Conservation (phyloP, 2,329 filamentous ascomycete genomes). For the Atkinsonella hypoxylon region DNA sequence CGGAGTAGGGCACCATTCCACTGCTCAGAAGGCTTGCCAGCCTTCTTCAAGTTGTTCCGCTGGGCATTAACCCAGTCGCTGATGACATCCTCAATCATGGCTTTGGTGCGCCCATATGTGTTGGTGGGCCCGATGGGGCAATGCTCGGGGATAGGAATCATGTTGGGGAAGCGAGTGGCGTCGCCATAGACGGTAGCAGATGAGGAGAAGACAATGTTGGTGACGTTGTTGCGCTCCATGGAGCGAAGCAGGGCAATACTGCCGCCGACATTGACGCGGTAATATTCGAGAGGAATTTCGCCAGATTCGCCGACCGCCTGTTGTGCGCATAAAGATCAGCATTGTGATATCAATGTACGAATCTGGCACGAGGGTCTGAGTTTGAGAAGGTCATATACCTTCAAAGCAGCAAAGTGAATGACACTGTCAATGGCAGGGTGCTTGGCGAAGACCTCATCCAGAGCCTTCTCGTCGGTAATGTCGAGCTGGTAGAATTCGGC, state of each 20-base stretch:
- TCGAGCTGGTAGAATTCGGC: conserved; percentile 78
- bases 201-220: conserved; percentile 97
- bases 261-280: conserved; percentile 90
- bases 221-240: conserved; percentile 83
- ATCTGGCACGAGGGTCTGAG: neutral
- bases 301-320: conserved; percentile 91
- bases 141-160: conserved; percentile 97
- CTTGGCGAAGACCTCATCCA: conserved; percentile 79
- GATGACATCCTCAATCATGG: conserved; percentile 82
- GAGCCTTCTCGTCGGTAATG: conserved; percentile 70
- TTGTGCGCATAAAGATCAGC: neutral
- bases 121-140: conserved; percentile 96
- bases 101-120: conserved; percentile 95
- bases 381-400: conserved; percentile 41
- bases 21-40: conserved; percentile 61
- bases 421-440: conserved; percentile 94
- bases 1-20: conserved; percentile 91
- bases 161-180: conserved; percentile 87
- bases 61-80: conserved; percentile 82
- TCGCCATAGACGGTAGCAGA: conserved; percentile 98
- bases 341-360: no score
- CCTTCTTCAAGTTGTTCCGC: conserved; percentile 71
- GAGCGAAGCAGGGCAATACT: conserved; percentile 75
- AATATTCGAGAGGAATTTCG: conserved; percentile 94
- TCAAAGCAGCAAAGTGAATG: conserved; percentile 96